phyloP scores from a whole-genome alignment of 202 grass and related monocot species.

The Panicum virgatum region DNA sequence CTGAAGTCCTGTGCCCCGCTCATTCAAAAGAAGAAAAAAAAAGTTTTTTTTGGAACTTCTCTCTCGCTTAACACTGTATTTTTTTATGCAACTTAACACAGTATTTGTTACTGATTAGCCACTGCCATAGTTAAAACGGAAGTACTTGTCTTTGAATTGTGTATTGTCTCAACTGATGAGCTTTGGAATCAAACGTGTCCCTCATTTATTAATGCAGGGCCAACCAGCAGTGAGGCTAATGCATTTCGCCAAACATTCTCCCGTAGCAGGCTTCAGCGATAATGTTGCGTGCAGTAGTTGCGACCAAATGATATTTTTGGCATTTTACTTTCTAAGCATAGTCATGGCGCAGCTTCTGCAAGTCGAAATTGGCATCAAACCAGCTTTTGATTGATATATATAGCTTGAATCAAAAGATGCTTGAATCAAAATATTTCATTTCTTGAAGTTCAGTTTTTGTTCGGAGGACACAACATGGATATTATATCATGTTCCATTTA shows the following conservation, averaged over 20 bases:
- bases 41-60: no score
- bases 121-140: no score
- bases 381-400: no score
- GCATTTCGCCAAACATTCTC: conserved; percentile 46
- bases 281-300: background rate
- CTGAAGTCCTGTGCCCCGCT: no score
- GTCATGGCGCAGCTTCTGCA: conserved; percentile 38
- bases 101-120: no score
- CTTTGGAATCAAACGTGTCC: background rate
- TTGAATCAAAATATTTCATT: no score
- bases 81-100: background rate
- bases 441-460: no score
- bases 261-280: background rate
- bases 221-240: conserved; percentile 20
- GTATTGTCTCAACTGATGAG: no score
- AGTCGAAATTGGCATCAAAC: conserved; percentile 29
- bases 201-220: background rate
- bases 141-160: background rate
- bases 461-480: no score
- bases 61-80: background rate
- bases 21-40: background rate
- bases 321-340: conserved; percentile 25
- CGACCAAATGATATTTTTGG: conserved; percentile 11
- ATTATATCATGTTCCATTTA: no score
- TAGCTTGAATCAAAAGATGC: no score